A percentile compares a stretch with the other conserved stretches of the same genome.
Evolutionary conservation across 208 protist genomes (phyloP).

Genomic region (Endotrypanum monterogeii): DNA sequence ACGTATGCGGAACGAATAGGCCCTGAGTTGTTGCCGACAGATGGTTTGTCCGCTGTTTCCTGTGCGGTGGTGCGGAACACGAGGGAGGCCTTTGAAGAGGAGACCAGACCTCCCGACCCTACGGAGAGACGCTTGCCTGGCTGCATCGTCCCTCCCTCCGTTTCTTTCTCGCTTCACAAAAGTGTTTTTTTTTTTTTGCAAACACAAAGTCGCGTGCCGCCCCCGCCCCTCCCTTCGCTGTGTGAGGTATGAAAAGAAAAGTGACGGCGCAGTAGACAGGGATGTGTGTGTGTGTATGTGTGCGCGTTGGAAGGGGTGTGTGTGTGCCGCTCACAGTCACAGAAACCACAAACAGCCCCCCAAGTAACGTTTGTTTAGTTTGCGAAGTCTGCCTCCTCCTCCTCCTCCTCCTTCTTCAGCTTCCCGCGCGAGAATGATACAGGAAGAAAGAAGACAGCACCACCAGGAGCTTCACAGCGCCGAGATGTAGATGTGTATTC

Average conservation of each 20-base stretch:
- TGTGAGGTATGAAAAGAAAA: no score
- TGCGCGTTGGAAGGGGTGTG: not conserved
- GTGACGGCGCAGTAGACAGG: not conserved
- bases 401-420: not conserved
- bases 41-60: not conserved
- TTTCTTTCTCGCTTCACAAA: not conserved
- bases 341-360: no score
- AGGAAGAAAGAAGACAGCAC: no score
- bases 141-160: not conserved
- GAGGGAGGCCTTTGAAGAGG: not conserved
- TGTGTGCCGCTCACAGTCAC: not conserved
- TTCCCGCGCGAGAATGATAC: not conserved
- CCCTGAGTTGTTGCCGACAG: not conserved
- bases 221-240: no score
- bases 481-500: not conserved
- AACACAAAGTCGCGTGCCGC: no score
- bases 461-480: no score
- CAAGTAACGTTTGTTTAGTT: no score
- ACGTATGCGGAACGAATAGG: slow-evolving; percentile 9
- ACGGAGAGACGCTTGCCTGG: slow-evolving; percentile 1
- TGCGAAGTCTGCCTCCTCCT: no score
- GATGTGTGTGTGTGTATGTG: not conserved
- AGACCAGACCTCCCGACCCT: not conserved
- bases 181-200: no score
- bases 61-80: not conserved